Conservation (phyloP, 345 rosid genomes). For the Bretschneidera sinensis region DNA sequence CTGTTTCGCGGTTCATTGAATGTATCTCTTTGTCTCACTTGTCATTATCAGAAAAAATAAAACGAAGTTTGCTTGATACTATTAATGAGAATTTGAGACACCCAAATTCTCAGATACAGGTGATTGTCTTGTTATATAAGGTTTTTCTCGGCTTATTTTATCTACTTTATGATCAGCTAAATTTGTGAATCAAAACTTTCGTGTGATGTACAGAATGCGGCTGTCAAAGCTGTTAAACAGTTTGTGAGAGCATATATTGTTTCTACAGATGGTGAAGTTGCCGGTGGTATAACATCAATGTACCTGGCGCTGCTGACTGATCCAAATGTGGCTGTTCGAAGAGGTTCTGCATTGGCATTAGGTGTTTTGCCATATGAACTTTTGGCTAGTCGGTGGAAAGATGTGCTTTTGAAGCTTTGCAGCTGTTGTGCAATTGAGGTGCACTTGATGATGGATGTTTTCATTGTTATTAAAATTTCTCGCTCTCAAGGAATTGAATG, state of each 20-base stretch:
- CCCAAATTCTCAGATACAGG: slow-evolving; percentile 97
- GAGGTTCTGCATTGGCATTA: slow-evolving; percentile 85
- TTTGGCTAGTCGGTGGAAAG: slow-evolving; percentile 58
- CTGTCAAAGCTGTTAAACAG: slow-evolving; percentile 70
- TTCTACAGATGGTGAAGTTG: slow-evolving; percentile 29
- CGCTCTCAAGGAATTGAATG: slow-evolving; percentile 5
- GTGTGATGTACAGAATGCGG: slow-evolving; percentile 53
- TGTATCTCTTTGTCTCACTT: slow-evolving; percentile 64
- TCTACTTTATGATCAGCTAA: slow-evolving; percentile 6
- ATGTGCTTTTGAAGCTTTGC: slow-evolving; percentile 69
- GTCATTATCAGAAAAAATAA: slow-evolving; percentile 62
- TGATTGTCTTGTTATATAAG: slow-evolving; percentile 24
- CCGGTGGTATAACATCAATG: slow-evolving; percentile 44
- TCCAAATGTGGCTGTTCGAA: slow-evolving; percentile 81
- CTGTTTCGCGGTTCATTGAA: slow-evolving; percentile 88
- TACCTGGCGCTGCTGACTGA: slow-evolving; percentile 63
- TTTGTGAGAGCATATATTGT: slow-evolving; percentile 53
- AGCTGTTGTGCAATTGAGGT: slow-evolving; percentile 80
- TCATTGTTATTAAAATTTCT: slow-evolving; percentile 1
- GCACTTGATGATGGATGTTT: slow-evolving; percentile 14
- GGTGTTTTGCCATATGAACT: slow-evolving; percentile 75
- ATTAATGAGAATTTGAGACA: slow-evolving; percentile 85
- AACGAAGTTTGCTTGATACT: slow-evolving; percentile 60
- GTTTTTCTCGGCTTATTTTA: slow-evolving; percentile 7
- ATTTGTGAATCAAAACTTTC: slow-evolving; percentile 15